Evolutionary conservation across 2,329 filamentous ascomycete genomes (phyloP).

Genomic region (Bertia moriformis): DNA sequence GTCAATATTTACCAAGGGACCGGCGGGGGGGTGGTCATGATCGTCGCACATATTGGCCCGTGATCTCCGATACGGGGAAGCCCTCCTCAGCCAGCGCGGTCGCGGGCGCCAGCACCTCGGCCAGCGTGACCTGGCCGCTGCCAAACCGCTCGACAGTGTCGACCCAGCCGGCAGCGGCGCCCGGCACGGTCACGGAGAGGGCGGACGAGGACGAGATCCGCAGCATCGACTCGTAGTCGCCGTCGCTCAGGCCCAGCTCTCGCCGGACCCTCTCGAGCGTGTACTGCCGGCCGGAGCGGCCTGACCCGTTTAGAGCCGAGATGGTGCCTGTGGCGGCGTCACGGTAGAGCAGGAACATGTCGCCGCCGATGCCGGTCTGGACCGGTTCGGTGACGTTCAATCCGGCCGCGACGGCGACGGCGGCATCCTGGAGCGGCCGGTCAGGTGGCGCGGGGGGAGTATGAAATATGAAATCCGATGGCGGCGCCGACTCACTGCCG

Average conservation of each 20-base stretch:
- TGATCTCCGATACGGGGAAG: constrained; percentile 74
- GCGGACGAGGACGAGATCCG: constrained; percentile 63
- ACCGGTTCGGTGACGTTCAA: constrained; percentile 88
- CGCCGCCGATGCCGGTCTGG: constrained; percentile 87
- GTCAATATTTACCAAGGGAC: no score
- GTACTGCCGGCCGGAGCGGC: constrained; percentile 58
- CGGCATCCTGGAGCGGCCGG: constrained; percentile 4
- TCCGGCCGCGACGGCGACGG: constrained; percentile 58
- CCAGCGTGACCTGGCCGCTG: constrained; percentile 66
- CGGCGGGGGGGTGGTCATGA: no score
- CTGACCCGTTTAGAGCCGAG: constrained; percentile 80
- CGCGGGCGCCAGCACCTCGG: constrained; percentile 67
- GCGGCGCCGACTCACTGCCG: constrained; percentile 49
- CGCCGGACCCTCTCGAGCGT: constrained; percentile 57
- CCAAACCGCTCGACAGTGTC: constrained; percentile 81
- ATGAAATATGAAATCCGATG: no score
- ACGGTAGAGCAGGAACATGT: constrained; percentile 93
- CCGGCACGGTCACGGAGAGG: constrained; percentile 74
- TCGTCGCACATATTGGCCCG: constrained; percentile 51
- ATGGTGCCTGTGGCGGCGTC: constrained; percentile 70
- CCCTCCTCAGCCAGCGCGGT: constrained; percentile 77
- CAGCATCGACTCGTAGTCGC: constrained; percentile 27
- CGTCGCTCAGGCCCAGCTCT: constrained; percentile 51
- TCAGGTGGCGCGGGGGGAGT: no score
- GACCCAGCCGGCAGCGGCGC: constrained; percentile 83